Conservation (phyloP, 2,329 filamentous ascomycete genomes). For the Pestalotiopsis sp. region DNA sequence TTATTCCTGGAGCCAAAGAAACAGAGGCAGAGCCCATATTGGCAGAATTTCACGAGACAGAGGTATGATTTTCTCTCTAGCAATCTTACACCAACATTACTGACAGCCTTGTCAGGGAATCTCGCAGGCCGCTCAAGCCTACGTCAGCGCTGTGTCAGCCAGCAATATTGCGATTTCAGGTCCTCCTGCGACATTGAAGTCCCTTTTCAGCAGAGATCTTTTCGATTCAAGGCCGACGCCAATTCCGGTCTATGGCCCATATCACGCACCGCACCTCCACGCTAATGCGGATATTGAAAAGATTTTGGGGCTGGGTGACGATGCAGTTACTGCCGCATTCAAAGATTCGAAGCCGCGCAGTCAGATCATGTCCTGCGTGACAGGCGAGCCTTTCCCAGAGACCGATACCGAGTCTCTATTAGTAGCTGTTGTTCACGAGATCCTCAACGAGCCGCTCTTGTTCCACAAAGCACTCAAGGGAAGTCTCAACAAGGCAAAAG, state of each 20-base stretch:
- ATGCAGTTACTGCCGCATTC: slow-evolving; percentile 40
- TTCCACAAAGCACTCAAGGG: slow-evolving; percentile 52
- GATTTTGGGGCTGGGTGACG: slow-evolving; percentile 47
- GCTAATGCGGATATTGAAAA: slow-evolving; percentile 43
- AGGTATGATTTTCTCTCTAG: slow-evolving; percentile 38
- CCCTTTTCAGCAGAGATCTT: slow-evolving; percentile 41
- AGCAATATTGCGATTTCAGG: slow-evolving; percentile 57
- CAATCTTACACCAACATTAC: not conserved
- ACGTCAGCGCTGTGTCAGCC: slow-evolving; percentile 55
- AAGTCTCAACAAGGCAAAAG: slow-evolving; percentile 44
- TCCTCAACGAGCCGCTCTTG: slow-evolving; percentile 50
- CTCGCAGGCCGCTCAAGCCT: slow-evolving; percentile 48
- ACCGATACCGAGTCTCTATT: slow-evolving; percentile 45
- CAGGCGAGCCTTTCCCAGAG: slow-evolving; percentile 44
- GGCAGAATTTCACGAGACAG: slow-evolving; percentile 58
- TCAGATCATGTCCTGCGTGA: slow-evolving; percentile 53
- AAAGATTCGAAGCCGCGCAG: slow-evolving; percentile 46
- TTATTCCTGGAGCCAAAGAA: slow-evolving; percentile 60
- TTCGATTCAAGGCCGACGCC: slow-evolving; percentile 46
- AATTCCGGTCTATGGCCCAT: slow-evolving; percentile 58
- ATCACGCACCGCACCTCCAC: slow-evolving; percentile 59
- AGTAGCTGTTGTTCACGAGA: slow-evolving; percentile 46
- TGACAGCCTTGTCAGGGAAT: slow-evolving; percentile 35
- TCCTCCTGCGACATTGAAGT: slow-evolving; percentile 50
- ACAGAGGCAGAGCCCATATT: slow-evolving; percentile 53